Base-by-base conservation (phyloP, 768 basidiomycete genomes). In the Gymnopilus dilepis region DNA sequence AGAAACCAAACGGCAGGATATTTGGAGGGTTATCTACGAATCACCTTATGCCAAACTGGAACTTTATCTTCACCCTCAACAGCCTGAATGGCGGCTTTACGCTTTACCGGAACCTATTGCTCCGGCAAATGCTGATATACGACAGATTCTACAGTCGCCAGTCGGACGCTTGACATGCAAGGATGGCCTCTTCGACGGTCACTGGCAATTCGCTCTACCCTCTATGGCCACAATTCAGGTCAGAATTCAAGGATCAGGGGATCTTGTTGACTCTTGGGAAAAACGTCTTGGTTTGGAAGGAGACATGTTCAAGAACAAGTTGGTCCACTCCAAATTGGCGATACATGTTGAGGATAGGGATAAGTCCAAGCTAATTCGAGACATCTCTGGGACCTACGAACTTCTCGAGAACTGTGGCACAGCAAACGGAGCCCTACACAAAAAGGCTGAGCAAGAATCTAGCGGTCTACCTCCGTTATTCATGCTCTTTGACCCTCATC, bases 361-460 rank as follows among this genome's bases (percentile, higher is more conserved):
- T 26, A 69, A 77, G 7, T 60, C 69, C 1, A 72, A 76, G 56
- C 83, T 92, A 30, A 95, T 97, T 72, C 87, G 90, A 47, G 86
- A 93, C 69, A 88, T 97, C 45, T 87, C 89, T 6, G 96, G 96
- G 4, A 78, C 77, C 1, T 98, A 97, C 70, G 74, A 77, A 22
- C 86, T 95, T 51, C 78, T 95, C 55, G 89, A 92, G 63, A 90
- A 89, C 70, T 98, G 96, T 60, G 95, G 95, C 6, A 94, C 93
- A 2, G 94, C 96, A 6, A 94, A 91, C 70, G 82, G 84, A 24
- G 90, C 91, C 21, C 79, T 98, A 45, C 94, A 97, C 75, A 88
- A 85, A 73, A 88, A 85, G 64, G 70, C 79, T 22, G 52, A 73
- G 13, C 57, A 72, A 0, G 79, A 77, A n/a, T 85, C 87, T n/a